Evolutionary conservation across 164 flowering plant genomes (phyloP).

Genomic region (Echeveria elegans): DNA sequence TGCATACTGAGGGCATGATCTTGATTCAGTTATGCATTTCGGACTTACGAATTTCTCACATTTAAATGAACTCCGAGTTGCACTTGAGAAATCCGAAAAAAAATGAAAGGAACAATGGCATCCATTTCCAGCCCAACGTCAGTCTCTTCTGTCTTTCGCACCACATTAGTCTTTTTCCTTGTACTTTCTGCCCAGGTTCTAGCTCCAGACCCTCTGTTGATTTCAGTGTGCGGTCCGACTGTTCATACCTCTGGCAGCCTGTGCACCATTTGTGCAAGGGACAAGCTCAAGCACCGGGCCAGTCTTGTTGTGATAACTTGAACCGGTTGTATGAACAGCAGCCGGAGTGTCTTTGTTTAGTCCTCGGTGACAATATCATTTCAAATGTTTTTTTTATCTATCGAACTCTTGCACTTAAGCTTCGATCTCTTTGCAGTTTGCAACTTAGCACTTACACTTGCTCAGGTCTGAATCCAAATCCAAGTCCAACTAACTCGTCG

Average conservation of each 20-base stretch:
- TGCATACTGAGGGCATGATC: not conserved
- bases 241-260: conserved; percentile 38
- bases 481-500: not conserved
- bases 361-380: conserved; percentile 33
- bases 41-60: not conserved
- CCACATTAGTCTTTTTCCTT: conserved; percentile 8
- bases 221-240: conserved; percentile 31
- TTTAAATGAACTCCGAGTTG: not conserved
- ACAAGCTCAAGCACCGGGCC: conserved; percentile 22
- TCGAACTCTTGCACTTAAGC: conserved; percentile 45
- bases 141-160: conserved; percentile 10
- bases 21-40: not conserved
- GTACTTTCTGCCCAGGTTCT: conserved; percentile 12
- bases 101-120: not conserved
- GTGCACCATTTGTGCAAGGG: conserved; percentile 68
- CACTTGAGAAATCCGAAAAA: not conserved
- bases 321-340: conserved; percentile 28
- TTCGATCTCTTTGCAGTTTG: conserved; percentile 51
- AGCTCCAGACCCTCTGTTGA: conserved; percentile 21
- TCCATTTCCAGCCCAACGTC: conserved; percentile 2
- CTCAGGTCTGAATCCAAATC: conserved; percentile 30
- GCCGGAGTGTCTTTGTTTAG: conserved; percentile 48
- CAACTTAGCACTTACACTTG: conserved; percentile 27
- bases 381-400: conserved; percentile 41
- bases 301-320: conserved; percentile 51